These are phyloP conservation scores for Trichothecium roseum DNA, from an alignment of 2,329 filamentous ascomycete species.

Conservation along the genomic window DNA sequence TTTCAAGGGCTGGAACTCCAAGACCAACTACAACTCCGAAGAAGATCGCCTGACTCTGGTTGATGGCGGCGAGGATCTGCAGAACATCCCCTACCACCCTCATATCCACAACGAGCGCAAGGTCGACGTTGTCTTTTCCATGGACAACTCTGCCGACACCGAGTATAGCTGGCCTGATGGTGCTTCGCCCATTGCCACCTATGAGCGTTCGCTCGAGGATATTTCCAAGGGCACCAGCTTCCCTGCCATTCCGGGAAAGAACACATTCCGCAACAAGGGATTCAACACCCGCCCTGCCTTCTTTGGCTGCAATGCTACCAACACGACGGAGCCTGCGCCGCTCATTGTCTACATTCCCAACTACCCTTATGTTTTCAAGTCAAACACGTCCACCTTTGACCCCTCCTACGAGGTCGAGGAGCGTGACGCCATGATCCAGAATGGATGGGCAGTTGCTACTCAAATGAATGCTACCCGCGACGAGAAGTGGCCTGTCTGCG, in stretches of 20 bases:
- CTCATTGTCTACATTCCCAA: slow-evolving; percentile 76
- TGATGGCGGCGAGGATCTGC: slow-evolving; percentile 68
- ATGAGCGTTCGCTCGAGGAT: slow-evolving; percentile 36
- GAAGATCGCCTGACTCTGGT: slow-evolving; percentile 56
- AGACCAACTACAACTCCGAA: slow-evolving; percentile 31
- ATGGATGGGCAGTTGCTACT: slow-evolving; percentile 77
- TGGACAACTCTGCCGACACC: slow-evolving; percentile 55
- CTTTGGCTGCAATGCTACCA: slow-evolving; percentile 51
- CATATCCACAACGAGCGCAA: slow-evolving; percentile 38
- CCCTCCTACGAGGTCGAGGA: slow-evolving; percentile 50
- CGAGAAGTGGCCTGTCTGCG: slow-evolving; percentile 67
- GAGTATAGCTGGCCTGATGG: slow-evolving; percentile 49
- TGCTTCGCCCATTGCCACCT: slow-evolving; percentile 45
- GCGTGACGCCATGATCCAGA: slow-evolving; percentile 73
- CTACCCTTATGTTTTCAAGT: slow-evolving; percentile 63
- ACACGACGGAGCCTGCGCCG: slow-evolving; percentile 46
- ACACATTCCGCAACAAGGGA: slow-evolving; percentile 46
- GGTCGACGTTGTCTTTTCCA: slow-evolving; percentile 54
- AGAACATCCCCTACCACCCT: slow-evolving; percentile 70
- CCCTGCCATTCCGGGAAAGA: slow-evolving; percentile 43
- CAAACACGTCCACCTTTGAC: slow-evolving; percentile 73
- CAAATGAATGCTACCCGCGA: slow-evolving; percentile 72
- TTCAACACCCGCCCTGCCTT: slow-evolving; percentile 51
- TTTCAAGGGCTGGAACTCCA: slow-evolving; percentile 38
- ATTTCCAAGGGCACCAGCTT: slow-evolving; percentile 46